Evolutionary conservation across 148 eudicot genomes (phyloP), one percentile per base, ranked within the genome.

Genomic region (Chenopodium album): DNA sequence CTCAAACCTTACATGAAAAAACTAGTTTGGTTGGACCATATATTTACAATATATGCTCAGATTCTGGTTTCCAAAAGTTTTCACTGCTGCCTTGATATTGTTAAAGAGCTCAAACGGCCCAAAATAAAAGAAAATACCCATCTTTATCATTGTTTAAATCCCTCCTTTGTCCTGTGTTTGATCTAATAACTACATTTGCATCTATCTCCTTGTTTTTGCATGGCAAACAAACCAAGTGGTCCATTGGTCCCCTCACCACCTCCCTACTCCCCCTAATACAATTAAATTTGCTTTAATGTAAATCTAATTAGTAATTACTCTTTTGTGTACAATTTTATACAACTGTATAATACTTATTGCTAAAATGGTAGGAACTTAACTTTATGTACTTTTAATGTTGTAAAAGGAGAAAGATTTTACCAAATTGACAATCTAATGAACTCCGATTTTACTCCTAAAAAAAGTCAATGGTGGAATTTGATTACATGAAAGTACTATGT

Each of bases 141-240:
- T 34, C 77, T 12, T 12, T 54, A 56, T 59, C 63, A n/a, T 75
- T 71, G 68, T 59, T 64, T 80, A 73, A 82, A 76, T 76, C 86
- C 71, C 62, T 66, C 81, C 78, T 88, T 86, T 90, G 91, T 90
- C 90, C 86, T 90, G 80, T 88, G 84, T 87, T 19, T 2, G 29
- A 66, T 41, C 32, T 26, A n/a, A n/a, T 64, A 14, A 64, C 28
- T 62, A 20, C 78, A 31, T 75, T 28, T 77, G 26, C 70, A 66
- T 28, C 34, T 2, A 64, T 64, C 17, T 66, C 34, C 70, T 66
- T 65, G 63, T 84, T 84, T 41, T 75, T 83, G 82, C 81, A 78
- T 83, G 85, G 46, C 78, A 67, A 66, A 66, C 70, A 26, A 66
- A 26, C 13, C 62, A 66, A 66, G 34, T 23, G 70, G 69, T 66